Evolutionary conservation across 75 land plant genomes (phyloP).

Genomic region (Sequoiadendron giganteum): DNA sequence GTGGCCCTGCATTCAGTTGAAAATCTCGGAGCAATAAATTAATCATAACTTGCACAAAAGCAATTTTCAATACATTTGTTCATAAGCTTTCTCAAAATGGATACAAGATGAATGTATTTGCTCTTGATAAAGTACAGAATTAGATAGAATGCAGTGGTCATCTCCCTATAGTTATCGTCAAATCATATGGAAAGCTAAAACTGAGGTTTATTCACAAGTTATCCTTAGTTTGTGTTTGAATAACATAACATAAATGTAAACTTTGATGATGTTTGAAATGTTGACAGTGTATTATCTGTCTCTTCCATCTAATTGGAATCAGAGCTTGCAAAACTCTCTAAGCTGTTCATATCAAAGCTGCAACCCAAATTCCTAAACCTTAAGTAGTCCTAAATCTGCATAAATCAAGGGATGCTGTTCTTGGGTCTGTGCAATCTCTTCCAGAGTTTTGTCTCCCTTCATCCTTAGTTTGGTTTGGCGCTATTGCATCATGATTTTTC

Average conservation of each 20-base stretch:
- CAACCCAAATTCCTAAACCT: background rate
- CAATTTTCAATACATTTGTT: background rate
- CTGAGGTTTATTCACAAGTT: background rate
- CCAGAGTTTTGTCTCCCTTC: background rate
- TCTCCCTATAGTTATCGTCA: background rate
- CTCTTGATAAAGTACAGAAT: background rate
- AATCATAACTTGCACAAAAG: background rate
- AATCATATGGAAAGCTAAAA: background rate
- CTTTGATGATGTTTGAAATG: background rate
- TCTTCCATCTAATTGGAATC: background rate
- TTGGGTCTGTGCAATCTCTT: background rate
- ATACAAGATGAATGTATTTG: background rate
- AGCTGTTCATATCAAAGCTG: background rate
- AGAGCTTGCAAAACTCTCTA: background rate
- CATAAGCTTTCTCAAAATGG: background rate
- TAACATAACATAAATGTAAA: background rate
- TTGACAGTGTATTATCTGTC: background rate
- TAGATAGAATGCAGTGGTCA: background rate
- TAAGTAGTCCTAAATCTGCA: background rate
- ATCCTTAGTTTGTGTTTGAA: background rate
- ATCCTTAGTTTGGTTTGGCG: background rate
- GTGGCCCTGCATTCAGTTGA: constrained; percentile 46
- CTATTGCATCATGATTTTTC: background rate
- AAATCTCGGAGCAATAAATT: background rate
- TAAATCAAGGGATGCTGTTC: background rate